Base-by-base conservation (phyloP, 176 grass and related monocot species). In the Carex myosuroides region DNA sequence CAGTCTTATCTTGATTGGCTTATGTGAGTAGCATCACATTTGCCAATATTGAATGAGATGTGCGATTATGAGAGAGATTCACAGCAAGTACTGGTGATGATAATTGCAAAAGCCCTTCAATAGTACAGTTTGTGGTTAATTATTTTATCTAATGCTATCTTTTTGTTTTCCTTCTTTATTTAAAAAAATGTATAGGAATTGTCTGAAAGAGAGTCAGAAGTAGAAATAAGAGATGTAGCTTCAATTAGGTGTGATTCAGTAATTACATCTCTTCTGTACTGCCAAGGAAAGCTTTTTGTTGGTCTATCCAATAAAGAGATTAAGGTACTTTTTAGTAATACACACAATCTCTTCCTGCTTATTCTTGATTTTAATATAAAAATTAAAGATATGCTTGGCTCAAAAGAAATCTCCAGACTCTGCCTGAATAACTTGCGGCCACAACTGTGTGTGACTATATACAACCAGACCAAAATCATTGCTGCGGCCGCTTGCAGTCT, bases 271-370 rank as follows among this genome's bases (percentile, higher is more conserved):
- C 83, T 99, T 35, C 70, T 93, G n/a, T 85, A 87, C 73, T 99
- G 85, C 52, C 68, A 90, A 69, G 86, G 85, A 42, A 95, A 50
- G 80, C 83, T 98, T 82, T 90, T 98, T 85, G 91, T 89, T 44
- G 93, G 92, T 68, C 74, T 95, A 79, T 87, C 93, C 60, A 98
- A 88, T 85, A 90, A 81, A 59, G 93, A 98, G 44, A 92, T 98
- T 82, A 95, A 95, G 91, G 96, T 95, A 93, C 21, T 46, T 7
- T 5, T 78, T 78, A 14, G 32, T 54, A 29, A 53, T 52, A 53
- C 17, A 3, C 5, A 57, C 48, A 77, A 56, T 77, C 2, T 78
- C 32, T 57, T 50, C 48, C 73, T 77, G 24, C 26, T 13, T 6
- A 78, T 18, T 1, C 7, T 24, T 77, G 24, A 77, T 77, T 76